Evolutionary conservation across 2,329 filamentous ascomycete species (phyloP).

Genomic region (Aureobasidium uvarum): DNA sequence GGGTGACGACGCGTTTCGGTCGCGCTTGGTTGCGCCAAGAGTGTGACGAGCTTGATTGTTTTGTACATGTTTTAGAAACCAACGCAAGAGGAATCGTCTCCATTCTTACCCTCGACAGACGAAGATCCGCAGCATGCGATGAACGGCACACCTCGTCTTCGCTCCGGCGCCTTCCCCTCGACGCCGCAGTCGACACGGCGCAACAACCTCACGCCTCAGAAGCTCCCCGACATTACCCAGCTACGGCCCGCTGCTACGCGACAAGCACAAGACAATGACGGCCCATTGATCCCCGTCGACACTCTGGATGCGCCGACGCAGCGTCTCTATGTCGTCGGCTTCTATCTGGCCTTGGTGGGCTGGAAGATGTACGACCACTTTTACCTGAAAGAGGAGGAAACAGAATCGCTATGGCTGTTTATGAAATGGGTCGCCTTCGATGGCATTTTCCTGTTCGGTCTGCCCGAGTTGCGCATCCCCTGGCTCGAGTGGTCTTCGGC

Average conservation of each 20-base stretch:
- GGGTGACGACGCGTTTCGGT: conserved; percentile 10
- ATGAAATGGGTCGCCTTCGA: conserved; percentile 92
- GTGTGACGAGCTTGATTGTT: conserved; percentile 16
- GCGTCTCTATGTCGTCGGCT: conserved; percentile 77
- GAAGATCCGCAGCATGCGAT: conserved; percentile 58
- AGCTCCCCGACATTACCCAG: conserved; percentile 37
- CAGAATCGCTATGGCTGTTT: conserved; percentile 85
- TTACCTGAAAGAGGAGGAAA: conserved; percentile 72
- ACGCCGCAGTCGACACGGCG: conserved; percentile 56
- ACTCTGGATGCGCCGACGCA: conserved; percentile 89
- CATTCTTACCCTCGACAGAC: background rate
- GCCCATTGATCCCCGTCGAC: conserved; percentile 74
- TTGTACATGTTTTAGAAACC: conserved; percentile 8
- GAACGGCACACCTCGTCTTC: conserved; percentile 78
- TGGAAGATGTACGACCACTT: conserved; percentile 89
- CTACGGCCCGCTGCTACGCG: conserved; percentile 11
- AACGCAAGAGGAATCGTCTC: background rate
- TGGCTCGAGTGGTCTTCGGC: conserved; percentile 90
- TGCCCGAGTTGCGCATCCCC: conserved; percentile 86
- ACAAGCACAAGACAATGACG: conserved; percentile 29
- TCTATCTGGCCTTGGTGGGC: conserved; percentile 72
- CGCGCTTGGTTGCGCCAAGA: conserved; percentile 16
- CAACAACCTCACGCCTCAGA: conserved; percentile 36
- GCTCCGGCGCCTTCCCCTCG: conserved; percentile 71
- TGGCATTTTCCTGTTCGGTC: conserved; percentile 77